These are phyloP conservation scores for Albatrellus ellisii DNA, from an alignment of 768 basidiomycete genomes.

Conservation along the genomic window DNA sequence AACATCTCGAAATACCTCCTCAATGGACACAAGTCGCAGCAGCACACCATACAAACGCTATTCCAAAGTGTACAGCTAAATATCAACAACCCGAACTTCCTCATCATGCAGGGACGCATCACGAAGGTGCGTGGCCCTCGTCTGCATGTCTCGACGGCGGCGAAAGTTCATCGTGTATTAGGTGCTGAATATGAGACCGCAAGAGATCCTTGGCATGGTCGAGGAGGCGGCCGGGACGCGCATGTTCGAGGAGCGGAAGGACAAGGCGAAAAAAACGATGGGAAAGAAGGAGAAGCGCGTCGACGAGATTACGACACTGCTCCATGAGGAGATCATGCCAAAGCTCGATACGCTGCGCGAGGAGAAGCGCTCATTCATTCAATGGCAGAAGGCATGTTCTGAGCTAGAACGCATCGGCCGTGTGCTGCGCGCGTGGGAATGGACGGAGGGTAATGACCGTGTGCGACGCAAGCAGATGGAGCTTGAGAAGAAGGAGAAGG, in stretches of 20 bases:
- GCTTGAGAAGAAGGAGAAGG: conserved; percentile 35
- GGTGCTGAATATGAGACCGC: conserved; percentile 96
- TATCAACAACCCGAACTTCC: conserved; percentile 98
- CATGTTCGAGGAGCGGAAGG: conserved; percentile 98
- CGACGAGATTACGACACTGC: conserved; percentile 69
- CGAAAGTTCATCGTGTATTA: conserved; percentile 16
- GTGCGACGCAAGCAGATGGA: conserved; percentile 42
- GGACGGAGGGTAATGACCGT: conserved; percentile 48
- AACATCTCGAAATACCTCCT: conserved; percentile 91
- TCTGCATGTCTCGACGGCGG: not conserved
- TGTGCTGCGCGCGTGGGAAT: conserved; percentile 80
- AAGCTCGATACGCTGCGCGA: conserved; percentile 83
- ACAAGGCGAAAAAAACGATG: conserved; percentile 94
- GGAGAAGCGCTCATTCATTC: conserved; percentile 81
- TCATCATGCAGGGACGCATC: conserved; percentile 99
- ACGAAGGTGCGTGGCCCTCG: conserved; percentile 55
- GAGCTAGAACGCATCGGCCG: conserved; percentile 83
- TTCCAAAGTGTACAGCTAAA: conserved; percentile 97
- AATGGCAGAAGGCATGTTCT: conserved; percentile 78
- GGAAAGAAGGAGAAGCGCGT: conserved; percentile 94
- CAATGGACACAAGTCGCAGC: conserved; percentile 88
- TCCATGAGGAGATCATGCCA: conserved; percentile 85
- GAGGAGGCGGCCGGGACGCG: conserved; percentile 97
- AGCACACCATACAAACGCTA: conserved; percentile 74
- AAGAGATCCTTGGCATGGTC: conserved; percentile 96